Evolutionary conservation across 371 early-diverging fungal genomes (phyloP).

Genomic region (Fennellomyces sp.): DNA sequence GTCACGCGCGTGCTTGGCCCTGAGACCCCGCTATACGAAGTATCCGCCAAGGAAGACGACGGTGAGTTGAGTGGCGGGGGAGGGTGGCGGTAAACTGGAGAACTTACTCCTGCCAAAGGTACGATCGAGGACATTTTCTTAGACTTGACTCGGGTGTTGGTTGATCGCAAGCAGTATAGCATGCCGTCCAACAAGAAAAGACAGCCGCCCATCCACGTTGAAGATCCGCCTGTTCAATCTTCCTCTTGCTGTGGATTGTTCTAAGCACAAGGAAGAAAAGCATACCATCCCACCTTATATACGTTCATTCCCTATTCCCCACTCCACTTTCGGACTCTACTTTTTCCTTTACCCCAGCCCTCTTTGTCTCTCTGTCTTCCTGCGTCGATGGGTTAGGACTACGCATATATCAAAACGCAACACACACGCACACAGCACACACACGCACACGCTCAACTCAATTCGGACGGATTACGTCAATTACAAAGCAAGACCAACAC

Average conservation of each 20-base stretch:
- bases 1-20: conserved; percentile 60
- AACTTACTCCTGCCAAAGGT: conserved; percentile 25
- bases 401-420: too few relatives aligned
- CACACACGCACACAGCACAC: too few relatives aligned
- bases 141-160: conserved; percentile 58
- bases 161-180: conserved; percentile 56
- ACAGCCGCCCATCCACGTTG: conserved; percentile 33
- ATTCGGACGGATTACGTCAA: too few relatives aligned
- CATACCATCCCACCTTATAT: background rate
- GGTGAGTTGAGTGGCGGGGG: conserved; percentile 37
- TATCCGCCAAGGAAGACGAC: conserved; percentile 75
- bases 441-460: background rate
- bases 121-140: conserved; percentile 65
- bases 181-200: conserved; percentile 32
- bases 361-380: background rate
- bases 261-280: conserved; percentile 2
- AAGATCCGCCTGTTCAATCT: conserved; percentile 36
- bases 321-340: background rate
- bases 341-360: conserved; percentile 1
- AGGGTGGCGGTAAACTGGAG: background rate
- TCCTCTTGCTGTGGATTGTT: conserved; percentile 44
- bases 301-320: background rate
- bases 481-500: too few relatives aligned
- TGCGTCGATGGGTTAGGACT: too few relatives aligned
- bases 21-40: conserved; percentile 67